Base-by-base conservation (phyloP, 148 eudicot genomes). In the Cornus kousa region DNA sequence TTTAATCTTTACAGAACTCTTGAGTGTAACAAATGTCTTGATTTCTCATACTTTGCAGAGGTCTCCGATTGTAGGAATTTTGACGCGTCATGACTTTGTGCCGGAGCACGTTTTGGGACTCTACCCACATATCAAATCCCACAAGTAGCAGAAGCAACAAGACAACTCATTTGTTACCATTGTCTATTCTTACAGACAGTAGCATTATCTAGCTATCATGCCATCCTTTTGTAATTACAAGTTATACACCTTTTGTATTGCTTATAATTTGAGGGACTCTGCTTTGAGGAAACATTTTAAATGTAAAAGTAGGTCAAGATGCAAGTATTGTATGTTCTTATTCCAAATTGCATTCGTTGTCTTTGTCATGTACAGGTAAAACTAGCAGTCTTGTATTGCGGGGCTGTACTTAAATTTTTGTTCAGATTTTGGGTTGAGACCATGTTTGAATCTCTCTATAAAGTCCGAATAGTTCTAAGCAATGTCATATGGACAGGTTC, bases 81-180 rank as follows among this genome's bases (percentile, higher is more conserved):
- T 92, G 83, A 91, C 96, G 7, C 81, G 96, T 72, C 96, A 91
- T 28, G 96, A 92, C 83, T 92, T 92, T 72, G 87, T 87, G 88
- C 85, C 87, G 7, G 93, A 90, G 83, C 96, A 92, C 80, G 78
- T 92, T 16, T 59, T 90, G 71, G 90, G 93, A 48, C 85, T 90
- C 67, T 82, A 92, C 82, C 96, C 93, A 0, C 76, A 85, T 32
- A 50, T 92, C 1, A 24, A 78, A 9, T 75, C 74, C 3, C 82
- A 84, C 78, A 81, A 88, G 70, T 87, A 88, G 82, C 22, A 67
- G 24, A 67, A 72, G 20, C 35, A 72, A 67, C 62, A 66, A 74
- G 24, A 67, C 50, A 7, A 46, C 57, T 33, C 40, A 76, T 50
- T 43, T 14, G 35, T 31, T 33, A 20, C 28, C 68, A 20, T 7